These are phyloP conservation scores for Cichorium intybus DNA, from an alignment of 140 eudicot genomes.

Conservation along the genomic window DNA sequence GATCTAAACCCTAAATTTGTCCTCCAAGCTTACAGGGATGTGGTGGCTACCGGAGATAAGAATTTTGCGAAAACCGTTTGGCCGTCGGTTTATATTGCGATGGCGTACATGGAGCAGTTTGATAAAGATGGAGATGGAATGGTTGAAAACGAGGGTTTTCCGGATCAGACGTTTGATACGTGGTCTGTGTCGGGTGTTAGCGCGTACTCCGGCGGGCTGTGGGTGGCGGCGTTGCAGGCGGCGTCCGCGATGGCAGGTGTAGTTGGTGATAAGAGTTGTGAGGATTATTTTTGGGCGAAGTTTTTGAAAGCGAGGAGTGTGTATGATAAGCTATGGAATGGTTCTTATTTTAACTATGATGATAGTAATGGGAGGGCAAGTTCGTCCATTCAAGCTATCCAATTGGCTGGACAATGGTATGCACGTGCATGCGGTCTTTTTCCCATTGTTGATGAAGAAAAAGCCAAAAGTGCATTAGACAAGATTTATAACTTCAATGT, in stretches of 20 bases:
- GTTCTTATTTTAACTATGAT: constrained; percentile 82
- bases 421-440: constrained; percentile 90
- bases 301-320: constrained; percentile 74
- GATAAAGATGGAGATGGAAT: constrained; percentile 95
- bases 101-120: constrained; percentile 98
- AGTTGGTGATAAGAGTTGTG: constrained; percentile 81
- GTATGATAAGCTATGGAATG: constrained; percentile 87
- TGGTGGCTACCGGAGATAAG: constrained; percentile 75
- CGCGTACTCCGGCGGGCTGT: constrained; percentile 93
- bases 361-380: constrained; percentile 66
- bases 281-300: constrained; percentile 83
- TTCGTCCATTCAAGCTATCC: constrained; percentile 97
- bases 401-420: constrained; percentile 97
- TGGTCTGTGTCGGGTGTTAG: constrained; percentile 96
- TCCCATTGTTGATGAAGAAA: constrained; percentile 84
- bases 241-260: constrained; percentile 82
- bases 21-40: constrained; percentile 81
- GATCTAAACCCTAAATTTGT: constrained; percentile 96
- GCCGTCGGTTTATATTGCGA: constrained; percentile 94
- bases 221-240: constrained; percentile 99
- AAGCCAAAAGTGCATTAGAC: constrained; percentile 71
- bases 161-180: constrained; percentile 96
- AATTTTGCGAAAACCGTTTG: constrained; percentile 83
- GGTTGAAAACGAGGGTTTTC: constrained; percentile 96
- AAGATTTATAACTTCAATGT: constrained; percentile 79